A percentile compares a stretch with the other conserved stretches of the same genome.
phyloP scores from a whole-genome alignment of 257 asterid species.

The Nyctanthes arbortristis region DNA sequence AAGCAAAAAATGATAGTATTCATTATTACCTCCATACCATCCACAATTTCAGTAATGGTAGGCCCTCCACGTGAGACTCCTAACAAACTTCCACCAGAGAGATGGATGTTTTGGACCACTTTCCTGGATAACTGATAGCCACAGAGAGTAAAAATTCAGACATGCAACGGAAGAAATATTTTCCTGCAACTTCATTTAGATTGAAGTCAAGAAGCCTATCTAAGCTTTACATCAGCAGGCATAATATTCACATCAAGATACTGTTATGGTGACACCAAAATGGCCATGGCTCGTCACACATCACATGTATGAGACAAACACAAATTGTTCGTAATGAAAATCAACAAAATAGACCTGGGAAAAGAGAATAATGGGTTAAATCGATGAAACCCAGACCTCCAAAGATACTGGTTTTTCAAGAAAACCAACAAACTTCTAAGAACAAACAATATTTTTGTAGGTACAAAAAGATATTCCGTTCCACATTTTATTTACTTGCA shows the following conservation, averaged over 20 bases:
- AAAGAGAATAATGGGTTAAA: no score
- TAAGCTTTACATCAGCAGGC: slow-evolving; percentile 8
- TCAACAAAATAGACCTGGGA: no score
- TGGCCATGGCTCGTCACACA: background rate
- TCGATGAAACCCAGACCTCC: no score
- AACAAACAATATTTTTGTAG: no score
- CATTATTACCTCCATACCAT: slow-evolving; percentile 69
- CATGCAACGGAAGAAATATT: slow-evolving; percentile 5
- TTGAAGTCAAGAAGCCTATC: slow-evolving; percentile 5
- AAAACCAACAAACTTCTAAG: no score
- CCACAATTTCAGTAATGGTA: slow-evolving; percentile 74
- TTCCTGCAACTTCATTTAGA: background rate
- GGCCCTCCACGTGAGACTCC: slow-evolving; percentile 99
- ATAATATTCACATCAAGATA: background rate
- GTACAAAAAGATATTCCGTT: no score
- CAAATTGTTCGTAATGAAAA: no score
- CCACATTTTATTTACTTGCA: no score
- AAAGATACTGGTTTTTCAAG: no score
- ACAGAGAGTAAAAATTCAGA: background rate
- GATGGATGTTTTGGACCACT: slow-evolving; percentile 92
- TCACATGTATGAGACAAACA: no score
- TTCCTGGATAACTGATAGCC: slow-evolving; percentile 70
- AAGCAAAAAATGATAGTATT: slow-evolving; percentile 13
- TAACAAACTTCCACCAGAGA: slow-evolving; percentile 94
- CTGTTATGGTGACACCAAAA: slow-evolving; percentile 16